These are phyloP conservation scores for Babesia caballi DNA, from an alignment of 169 alveolate genomes.

Conservation along the genomic window DNA sequence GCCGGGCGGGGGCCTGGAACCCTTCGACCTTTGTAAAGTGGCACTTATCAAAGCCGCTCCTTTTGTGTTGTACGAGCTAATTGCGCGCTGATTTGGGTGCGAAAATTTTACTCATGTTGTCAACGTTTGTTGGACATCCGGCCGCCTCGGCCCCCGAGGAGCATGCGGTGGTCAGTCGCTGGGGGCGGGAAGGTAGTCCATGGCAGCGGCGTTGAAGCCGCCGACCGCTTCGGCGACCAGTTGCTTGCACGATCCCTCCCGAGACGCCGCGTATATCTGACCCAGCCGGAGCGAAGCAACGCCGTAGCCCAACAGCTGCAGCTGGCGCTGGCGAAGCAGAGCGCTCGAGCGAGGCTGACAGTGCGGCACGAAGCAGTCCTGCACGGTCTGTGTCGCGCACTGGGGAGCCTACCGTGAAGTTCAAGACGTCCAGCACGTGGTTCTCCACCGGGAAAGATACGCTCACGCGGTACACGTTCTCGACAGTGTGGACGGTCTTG, in stretches of 20 bases:
- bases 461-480: constrained; percentile 51
- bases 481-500: constrained; percentile 55
- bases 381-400: neutral
- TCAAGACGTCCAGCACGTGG: constrained; percentile 51
- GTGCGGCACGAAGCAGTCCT: constrained; percentile 58
- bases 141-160: no score
- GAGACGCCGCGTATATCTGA: constrained; percentile 17
- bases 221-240: constrained; percentile 55
- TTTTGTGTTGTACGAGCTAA: no score
- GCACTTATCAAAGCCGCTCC: no score
- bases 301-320: constrained; percentile 59
- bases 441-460: constrained; percentile 57
- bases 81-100: no score
- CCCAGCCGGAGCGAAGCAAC: constrained; percentile 26
- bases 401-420: constrained; percentile 16
- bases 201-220: constrained; percentile 39
- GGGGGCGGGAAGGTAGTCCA: constrained; percentile 39
- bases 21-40: no score
- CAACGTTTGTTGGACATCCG: no score
- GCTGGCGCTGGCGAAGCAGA: constrained; percentile 54
- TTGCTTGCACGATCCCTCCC: constrained; percentile 12
- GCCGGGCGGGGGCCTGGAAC: no score
- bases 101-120: no score
- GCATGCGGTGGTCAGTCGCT: neutral
- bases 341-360: constrained; percentile 54